Conservation (phyloP, 345 rosid genomes). For the Turritis glabra region DNA sequence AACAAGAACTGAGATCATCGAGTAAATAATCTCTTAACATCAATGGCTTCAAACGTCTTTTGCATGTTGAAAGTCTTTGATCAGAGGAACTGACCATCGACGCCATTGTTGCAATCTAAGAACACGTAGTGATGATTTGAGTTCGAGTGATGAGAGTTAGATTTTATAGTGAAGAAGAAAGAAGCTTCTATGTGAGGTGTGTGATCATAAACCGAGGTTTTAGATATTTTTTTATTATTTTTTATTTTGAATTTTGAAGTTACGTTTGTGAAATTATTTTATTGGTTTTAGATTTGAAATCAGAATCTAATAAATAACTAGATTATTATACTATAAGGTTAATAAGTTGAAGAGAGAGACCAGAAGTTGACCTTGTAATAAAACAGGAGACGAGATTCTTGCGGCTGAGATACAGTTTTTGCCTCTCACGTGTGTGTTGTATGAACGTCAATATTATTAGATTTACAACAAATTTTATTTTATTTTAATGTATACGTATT, state of each 20-base stretch:
- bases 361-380: constrained; percentile 46
- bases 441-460: constrained; percentile 43
- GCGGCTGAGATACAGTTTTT: constrained; percentile 37
- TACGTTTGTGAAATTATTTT: constrained; percentile 20
- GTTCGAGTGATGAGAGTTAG: constrained; percentile 11
- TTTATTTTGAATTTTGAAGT: constrained; percentile 28
- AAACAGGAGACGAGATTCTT: constrained; percentile 41
- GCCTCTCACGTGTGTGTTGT: constrained; percentile 44
- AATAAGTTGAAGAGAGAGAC: constrained; percentile 32
- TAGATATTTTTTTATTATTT: not conserved
- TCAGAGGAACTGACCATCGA: constrained; percentile 35
- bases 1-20: constrained; percentile 83
- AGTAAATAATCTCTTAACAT: constrained; percentile 75
- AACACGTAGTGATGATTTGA: not conserved
- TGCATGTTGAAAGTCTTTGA: constrained; percentile 36
- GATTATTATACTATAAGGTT: not conserved
- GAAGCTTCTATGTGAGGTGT: constrained; percentile 41
- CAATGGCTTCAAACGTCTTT: constrained; percentile 47
- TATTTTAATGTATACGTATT: not conserved
- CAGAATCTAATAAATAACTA: constrained; percentile 29
- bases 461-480: constrained; percentile 10
- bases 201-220: constrained; percentile 36
- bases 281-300: constrained; percentile 38
- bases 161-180: constrained; percentile 32
- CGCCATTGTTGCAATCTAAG: constrained; percentile 23